These are phyloP conservation scores for Aspergillus ostianus DNA, from an alignment of 495 filamentous ascomycete genomes.

Conservation along the genomic window DNA sequence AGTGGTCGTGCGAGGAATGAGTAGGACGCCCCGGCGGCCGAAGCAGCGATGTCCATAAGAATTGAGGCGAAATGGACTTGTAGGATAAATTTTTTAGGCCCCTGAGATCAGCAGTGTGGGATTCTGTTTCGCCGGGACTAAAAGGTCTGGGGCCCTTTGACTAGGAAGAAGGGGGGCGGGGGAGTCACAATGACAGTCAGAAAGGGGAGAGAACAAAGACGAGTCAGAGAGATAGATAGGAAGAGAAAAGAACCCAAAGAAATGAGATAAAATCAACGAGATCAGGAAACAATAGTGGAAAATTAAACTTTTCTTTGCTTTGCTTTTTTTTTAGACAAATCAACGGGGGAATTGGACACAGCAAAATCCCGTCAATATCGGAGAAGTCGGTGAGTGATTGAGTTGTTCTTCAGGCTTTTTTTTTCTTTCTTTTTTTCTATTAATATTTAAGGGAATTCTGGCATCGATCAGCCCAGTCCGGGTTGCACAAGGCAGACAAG, in stretches of 20 bases:
- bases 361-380: background rate
- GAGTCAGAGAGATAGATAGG: constrained; percentile 6
- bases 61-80: constrained; percentile 21
- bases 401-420: constrained; percentile 16
- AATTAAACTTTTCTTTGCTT: constrained; percentile 1
- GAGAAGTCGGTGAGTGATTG: constrained; percentile 27
- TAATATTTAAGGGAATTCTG: background rate
- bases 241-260: background rate
- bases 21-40: constrained; percentile 36
- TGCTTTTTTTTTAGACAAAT: background rate
- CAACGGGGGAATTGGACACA: background rate
- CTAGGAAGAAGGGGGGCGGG: background rate
- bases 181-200: background rate
- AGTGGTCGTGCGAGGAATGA: constrained; percentile 27
- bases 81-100: background rate
- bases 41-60: constrained; percentile 41
- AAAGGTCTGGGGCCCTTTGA: background rate
- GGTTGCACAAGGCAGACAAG: constrained; percentile 16
- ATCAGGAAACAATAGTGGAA: constrained; percentile 6
- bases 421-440: too few relatives aligned
- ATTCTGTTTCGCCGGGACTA: constrained; percentile 4
- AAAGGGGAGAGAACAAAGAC: constrained; percentile 1
- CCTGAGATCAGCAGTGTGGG: constrained; percentile 13
- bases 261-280: constrained; percentile 18
- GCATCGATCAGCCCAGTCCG: constrained; percentile 4